Conservation (phyloP, 2,329 filamentous ascomycete species). For the Neurospora sp. region DNA sequence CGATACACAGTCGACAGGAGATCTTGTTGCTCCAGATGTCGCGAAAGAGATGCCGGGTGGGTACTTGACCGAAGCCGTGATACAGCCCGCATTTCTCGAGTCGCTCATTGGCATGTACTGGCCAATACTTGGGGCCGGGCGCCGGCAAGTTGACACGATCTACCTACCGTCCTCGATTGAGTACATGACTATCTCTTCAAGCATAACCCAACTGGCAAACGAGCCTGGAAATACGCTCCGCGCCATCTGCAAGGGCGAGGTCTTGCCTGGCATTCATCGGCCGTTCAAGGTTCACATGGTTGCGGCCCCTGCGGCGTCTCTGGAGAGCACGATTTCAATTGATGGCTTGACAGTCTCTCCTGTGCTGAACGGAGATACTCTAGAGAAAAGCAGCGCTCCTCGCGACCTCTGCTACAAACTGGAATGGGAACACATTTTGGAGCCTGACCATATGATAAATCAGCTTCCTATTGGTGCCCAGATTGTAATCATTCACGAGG, state of each 20-base stretch:
- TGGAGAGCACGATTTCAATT: constrained; percentile 23
- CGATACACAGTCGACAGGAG: constrained; percentile 22
- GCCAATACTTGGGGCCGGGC: constrained; percentile 25
- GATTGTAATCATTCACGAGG: constrained; percentile 29
- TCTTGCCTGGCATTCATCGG: constrained; percentile 21
- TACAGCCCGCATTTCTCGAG: constrained; percentile 31
- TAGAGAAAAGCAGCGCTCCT: constrained; percentile 20
- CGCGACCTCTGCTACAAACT: constrained; percentile 36
- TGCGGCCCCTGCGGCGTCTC: constrained; percentile 18
- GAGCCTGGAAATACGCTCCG: constrained; percentile 23
- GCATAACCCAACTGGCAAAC: constrained; percentile 18
- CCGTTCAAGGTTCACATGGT: constrained; percentile 29
- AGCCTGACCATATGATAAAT: constrained; percentile 6
- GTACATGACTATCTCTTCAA: constrained; percentile 26
- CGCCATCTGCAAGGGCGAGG: constrained; percentile 26
- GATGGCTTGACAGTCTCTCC: constrained; percentile 30
- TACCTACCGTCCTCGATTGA: constrained; percentile 34
- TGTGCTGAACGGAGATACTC: constrained; percentile 27
- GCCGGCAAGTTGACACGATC: constrained; percentile 23
- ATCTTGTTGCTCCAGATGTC: constrained; percentile 26
- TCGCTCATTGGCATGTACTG: constrained; percentile 32
- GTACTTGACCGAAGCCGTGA: constrained; percentile 21
- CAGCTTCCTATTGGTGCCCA: constrained; percentile 19
- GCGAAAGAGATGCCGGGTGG: constrained; percentile 30
- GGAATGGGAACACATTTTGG: constrained; percentile 32